Conservation (phyloP, 768 basidiomycete species). For the Pleurotus tuber-regium region DNA sequence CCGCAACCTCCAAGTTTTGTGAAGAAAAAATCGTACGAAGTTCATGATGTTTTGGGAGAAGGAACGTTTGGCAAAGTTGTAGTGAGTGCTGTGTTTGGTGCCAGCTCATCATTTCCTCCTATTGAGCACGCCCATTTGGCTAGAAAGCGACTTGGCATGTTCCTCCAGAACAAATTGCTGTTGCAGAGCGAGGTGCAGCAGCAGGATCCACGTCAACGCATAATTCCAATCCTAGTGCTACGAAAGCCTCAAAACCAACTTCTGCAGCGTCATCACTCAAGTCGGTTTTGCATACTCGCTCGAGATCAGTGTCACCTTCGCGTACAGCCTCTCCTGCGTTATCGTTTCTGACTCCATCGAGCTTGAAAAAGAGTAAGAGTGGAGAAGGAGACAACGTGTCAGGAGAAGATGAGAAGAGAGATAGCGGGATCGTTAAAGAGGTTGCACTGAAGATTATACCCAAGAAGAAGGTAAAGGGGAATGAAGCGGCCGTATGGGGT, state of each 20-base stretch:
- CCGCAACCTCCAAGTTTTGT: conserved; percentile 82
- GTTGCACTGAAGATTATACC: conserved; percentile 89
- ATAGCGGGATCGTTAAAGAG: conserved; percentile 52
- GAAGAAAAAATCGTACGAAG: conserved; percentile 83
- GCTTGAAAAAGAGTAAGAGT: neutral
- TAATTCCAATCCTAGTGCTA: conserved; percentile 9
- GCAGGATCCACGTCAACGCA: conserved; percentile 24
- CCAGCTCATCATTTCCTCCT: neutral
- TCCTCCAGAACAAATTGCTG: conserved; percentile 52
- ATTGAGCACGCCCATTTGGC: neutral
- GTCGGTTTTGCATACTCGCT: neutral
- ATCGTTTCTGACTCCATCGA: neutral
- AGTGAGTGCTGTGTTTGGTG: conserved; percentile 32
- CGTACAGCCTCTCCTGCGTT: neutral
- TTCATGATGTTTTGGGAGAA: conserved; percentile 70
- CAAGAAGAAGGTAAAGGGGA: conserved; percentile 94
- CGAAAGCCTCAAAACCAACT: conserved; percentile 14
- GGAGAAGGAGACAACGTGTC: neutral
- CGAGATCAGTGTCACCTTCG: neutral
- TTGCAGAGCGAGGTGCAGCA: conserved; percentile 59
- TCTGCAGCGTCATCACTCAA: conserved; percentile 13
- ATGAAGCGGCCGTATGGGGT: conserved; percentile 83
- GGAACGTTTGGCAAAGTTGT: conserved; percentile 93
- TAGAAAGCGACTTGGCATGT: conserved; percentile 80
- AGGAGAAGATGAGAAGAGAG: neutral